Percentiles rank a stretch among this genome's conserved stretches.
These are phyloP conservation scores for Aspergillus novoparasiticus DNA, from an alignment of 2,329 filamentous ascomycete genomes.

Conservation along the genomic window DNA sequence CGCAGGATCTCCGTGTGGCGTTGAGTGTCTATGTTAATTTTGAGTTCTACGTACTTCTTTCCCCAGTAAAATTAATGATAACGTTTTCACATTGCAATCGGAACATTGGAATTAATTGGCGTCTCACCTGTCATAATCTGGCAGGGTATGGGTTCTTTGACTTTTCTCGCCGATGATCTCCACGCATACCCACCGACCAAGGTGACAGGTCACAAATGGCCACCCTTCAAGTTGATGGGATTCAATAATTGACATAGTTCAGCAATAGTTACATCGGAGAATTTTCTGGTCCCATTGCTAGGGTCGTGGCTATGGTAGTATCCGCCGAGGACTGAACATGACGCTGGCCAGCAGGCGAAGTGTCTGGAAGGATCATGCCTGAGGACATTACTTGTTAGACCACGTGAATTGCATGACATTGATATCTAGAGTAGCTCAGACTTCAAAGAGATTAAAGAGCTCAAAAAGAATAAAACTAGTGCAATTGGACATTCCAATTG, in stretches of 20 bases:
- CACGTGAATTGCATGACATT: background rate
- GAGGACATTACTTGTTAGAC: too few relatives aligned
- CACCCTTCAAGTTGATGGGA: background rate
- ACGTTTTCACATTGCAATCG: background rate
- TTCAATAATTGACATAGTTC: slow-evolving; percentile 11
- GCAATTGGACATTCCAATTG: too few relatives aligned
- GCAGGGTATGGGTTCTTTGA: background rate
- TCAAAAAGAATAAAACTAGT: too few relatives aligned
- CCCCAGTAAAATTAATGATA: background rate
- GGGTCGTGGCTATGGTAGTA: background rate
- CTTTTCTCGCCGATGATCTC: slow-evolving; percentile 11
- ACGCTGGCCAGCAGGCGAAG: background rate
- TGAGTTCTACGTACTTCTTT: background rate
- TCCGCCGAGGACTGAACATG: background rate
- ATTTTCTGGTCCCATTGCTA: background rate
- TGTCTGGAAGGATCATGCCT: too few relatives aligned
- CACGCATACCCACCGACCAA: slow-evolving; percentile 5
- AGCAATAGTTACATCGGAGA: slow-evolving; percentile 6
- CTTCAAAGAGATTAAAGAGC: too few relatives aligned
- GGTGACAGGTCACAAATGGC: slow-evolving; percentile 10
- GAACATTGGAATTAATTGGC: slow-evolving; percentile 12
- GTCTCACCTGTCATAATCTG: slow-evolving; percentile 19
- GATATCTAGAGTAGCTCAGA: background rate
- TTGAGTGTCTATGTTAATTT: background rate
- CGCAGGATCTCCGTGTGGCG: slow-evolving; percentile 4